Evolutionary conservation across 1,139 yeast species (phyloP).

Genomic region (Yarrowia galli): DNA sequence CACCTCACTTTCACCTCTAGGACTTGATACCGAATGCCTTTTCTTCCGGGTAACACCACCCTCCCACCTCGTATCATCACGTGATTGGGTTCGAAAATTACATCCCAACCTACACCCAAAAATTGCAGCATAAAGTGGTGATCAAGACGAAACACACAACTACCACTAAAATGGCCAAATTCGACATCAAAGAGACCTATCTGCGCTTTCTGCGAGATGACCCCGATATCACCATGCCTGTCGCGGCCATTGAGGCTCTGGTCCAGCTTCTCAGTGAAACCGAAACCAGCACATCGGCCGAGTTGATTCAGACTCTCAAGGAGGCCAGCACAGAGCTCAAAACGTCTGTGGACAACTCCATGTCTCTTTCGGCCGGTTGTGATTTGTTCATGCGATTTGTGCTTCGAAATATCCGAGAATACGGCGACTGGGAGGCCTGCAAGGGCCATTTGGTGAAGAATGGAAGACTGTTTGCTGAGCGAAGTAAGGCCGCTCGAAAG

Average conservation of each 20-base stretch:
- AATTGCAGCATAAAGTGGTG: constrained; percentile 4
- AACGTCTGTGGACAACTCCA: constrained; percentile 83
- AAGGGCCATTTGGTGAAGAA: constrained; percentile 86
- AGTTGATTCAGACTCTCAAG: constrained; percentile 80
- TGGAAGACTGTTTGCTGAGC: constrained; percentile 87
- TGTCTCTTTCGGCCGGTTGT: constrained; percentile 95
- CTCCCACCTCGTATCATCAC: constrained; percentile 1
- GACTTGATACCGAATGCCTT: too few relatives aligned
- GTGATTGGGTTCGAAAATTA: neutral
- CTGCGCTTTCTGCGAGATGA: constrained; percentile 82
- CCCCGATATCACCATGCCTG: constrained; percentile 97
- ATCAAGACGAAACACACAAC: too few relatives aligned
- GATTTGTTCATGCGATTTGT: constrained; percentile 95
- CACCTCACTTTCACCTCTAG: too few relatives aligned
- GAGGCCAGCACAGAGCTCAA: constrained; percentile 78
- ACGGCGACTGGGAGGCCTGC: constrained; percentile 97
- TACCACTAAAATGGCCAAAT: constrained; percentile 45
- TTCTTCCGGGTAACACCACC: neutral
- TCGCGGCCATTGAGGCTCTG: constrained; percentile 95
- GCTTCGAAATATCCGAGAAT: constrained; percentile 82
- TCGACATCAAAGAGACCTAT: constrained; percentile 84
- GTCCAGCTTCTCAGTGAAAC: constrained; percentile 81
- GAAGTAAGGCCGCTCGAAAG: constrained; percentile 90
- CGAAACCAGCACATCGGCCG: constrained; percentile 89
- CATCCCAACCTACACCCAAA: neutral